A percentile compares a stretch with the other conserved stretches of the same genome.
Conservation (phyloP, 2,329 filamentous ascomycete genomes). For the Rhexocercosporidium sp. region DNA sequence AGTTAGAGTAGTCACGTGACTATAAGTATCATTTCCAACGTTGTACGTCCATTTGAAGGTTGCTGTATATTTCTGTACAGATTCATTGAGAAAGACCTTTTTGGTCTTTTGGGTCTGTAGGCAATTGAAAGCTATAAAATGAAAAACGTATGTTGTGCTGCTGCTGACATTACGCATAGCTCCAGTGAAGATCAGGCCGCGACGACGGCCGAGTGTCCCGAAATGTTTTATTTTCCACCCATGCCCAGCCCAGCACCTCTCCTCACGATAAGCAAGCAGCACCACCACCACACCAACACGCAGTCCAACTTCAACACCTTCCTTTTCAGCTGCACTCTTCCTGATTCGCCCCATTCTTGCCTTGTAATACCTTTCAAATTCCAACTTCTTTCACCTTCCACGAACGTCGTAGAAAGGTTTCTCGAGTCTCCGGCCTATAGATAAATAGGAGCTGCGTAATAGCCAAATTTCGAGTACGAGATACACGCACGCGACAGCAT, state of each 20-base stretch:
- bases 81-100: no score
- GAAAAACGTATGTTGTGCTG: neutral
- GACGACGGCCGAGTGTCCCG: conserved; percentile 9
- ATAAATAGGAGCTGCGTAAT: conserved; percentile 19
- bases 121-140: no score
- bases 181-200: neutral
- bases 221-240: conserved; percentile 13
- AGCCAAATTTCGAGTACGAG: conserved; percentile 15
- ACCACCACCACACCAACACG: conserved; percentile 5
- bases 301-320: conserved; percentile 35
- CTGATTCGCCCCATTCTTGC: conserved; percentile 13
- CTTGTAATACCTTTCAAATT: neutral
- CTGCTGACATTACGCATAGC: neutral
- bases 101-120: no score
- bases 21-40: no score
- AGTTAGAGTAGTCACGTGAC: no score
- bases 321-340: conserved; percentile 24
- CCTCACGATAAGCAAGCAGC: conserved; percentile 19
- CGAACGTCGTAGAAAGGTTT: neutral
- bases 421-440: neutral
- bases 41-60: no score
- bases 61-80: no score
- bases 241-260: neutral
- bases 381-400: neutral
- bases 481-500: conserved; percentile 27